Evolutionary conservation across 2,329 filamentous ascomycete species (phyloP).

Genomic region (Botrytis hyacinthi): DNA sequence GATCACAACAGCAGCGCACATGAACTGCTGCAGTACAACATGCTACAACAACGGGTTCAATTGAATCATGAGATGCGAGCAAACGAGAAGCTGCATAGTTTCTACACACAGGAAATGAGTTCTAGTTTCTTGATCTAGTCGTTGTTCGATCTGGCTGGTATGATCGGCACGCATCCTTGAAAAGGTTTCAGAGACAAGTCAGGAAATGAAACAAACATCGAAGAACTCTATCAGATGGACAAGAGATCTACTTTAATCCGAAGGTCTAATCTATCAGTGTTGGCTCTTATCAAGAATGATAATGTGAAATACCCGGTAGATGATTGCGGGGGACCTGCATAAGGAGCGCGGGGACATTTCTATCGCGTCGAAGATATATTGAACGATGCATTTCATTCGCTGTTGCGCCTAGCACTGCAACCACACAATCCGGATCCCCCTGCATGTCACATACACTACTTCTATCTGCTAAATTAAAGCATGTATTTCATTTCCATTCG

Average conservation of each 20-base stretch:
- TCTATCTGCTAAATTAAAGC: conserved; percentile 5
- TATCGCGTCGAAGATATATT: background rate
- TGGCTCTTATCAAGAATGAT: background rate
- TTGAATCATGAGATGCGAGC: background rate
- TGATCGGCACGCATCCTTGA: background rate
- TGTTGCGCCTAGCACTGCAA: background rate
- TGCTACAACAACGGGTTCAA: background rate
- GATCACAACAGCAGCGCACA: conserved; percentile 11
- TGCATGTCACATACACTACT: conserved; percentile 18
- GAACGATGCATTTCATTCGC: conserved; percentile 11
- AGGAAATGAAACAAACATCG: conserved; percentile 3
- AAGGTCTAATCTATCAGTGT: background rate
- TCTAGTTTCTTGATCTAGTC: background rate
- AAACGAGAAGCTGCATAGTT: background rate
- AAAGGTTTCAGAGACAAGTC: background rate
- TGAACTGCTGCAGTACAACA: background rate
- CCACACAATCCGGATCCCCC: background rate
- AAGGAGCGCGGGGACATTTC: background rate
- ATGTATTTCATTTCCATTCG: background rate
- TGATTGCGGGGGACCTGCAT: conserved; percentile 13
- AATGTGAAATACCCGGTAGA: conserved; percentile 5
- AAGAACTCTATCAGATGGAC: conserved; percentile 2
- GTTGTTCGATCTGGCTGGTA: background rate
- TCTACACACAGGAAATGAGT: background rate
- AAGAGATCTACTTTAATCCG: background rate